Evolutionary conservation across 2,329 filamentous ascomycete species (phyloP).

Genomic region (Pseudogymnoascus sp.): DNA sequence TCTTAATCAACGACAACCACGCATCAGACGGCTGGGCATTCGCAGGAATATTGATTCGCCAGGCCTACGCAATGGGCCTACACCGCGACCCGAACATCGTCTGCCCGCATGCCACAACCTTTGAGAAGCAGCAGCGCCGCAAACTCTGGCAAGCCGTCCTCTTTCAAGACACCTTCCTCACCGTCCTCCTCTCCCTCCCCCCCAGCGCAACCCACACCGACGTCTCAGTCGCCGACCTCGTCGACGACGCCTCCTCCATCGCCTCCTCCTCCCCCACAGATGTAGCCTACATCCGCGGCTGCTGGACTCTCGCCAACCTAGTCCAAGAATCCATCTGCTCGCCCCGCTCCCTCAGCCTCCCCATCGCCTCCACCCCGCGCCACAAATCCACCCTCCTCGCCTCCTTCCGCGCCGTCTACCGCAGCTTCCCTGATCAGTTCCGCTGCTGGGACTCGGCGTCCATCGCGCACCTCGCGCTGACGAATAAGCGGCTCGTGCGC

Average conservation of each 20-base stretch:
- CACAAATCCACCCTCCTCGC: constrained; percentile 64
- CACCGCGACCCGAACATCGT: constrained; percentile 73
- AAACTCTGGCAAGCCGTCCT: constrained; percentile 79
- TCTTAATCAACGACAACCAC: constrained; percentile 80
- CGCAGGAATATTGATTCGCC: constrained; percentile 67
- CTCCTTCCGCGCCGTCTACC: constrained; percentile 64
- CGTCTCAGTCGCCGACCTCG: constrained; percentile 65
- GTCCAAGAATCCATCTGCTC: constrained; percentile 72
- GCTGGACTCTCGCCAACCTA: constrained; percentile 72
- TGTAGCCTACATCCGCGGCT: constrained; percentile 61
- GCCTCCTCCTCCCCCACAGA: constrained; percentile 57
- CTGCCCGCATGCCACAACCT: constrained; percentile 55
- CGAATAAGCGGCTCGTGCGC: constrained; percentile 59
- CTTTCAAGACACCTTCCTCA: constrained; percentile 75
- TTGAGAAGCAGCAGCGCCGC: constrained; percentile 70
- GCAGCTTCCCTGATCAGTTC: constrained; percentile 64
- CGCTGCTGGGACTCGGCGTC: constrained; percentile 59
- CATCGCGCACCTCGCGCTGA: constrained; percentile 48
- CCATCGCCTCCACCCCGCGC: constrained; percentile 60
- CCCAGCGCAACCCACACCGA: constrained; percentile 74
- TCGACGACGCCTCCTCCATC: constrained; percentile 53
- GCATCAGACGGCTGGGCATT: constrained; percentile 78
- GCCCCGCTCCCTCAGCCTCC: constrained; percentile 64
- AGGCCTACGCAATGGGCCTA: constrained; percentile 74
- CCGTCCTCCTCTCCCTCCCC: constrained; percentile 68